Evolutionary conservation across 2,329 filamentous ascomycete genomes (phyloP).

Genomic region (Fusarium keratoplasticum): DNA sequence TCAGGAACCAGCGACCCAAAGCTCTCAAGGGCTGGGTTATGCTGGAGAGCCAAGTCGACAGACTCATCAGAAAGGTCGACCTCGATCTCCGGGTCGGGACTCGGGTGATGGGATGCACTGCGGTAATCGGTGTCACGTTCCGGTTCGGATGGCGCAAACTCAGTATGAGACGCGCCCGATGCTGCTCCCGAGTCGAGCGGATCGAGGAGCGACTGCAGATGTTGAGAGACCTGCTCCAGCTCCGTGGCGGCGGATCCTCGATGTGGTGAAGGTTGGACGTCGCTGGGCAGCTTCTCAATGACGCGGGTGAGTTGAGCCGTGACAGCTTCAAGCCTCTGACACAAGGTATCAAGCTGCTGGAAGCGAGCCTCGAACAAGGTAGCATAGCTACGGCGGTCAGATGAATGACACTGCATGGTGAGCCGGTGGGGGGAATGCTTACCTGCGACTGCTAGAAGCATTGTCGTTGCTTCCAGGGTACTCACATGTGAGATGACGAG

Average conservation of each 20-base stretch:
- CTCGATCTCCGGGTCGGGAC: background rate
- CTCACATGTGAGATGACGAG: constrained; percentile 9
- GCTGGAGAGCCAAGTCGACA: background rate
- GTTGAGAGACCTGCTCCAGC: background rate
- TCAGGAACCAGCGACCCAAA: background rate
- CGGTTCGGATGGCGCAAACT: background rate
- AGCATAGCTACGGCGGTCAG: background rate
- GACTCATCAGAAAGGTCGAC: background rate
- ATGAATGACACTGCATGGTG: background rate
- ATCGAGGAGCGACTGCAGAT: background rate
- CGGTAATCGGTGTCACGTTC: background rate
- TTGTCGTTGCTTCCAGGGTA: constrained; percentile 22
- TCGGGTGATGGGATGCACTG: background rate
- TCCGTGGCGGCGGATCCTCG: background rate
- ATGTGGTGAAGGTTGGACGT: background rate
- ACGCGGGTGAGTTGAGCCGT: background rate
- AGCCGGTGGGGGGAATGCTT: background rate
- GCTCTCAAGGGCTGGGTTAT: background rate
- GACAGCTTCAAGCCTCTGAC: background rate
- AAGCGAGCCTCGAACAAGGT: background rate
- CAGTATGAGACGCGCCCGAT: background rate
- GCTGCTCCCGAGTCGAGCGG: background rate
- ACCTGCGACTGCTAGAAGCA: constrained; percentile 17
- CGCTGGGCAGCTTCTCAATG: background rate
- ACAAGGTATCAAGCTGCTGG: background rate